Conservation (phyloP, 2,329 filamentous ascomycete genomes). For the Penicillium freii region DNA sequence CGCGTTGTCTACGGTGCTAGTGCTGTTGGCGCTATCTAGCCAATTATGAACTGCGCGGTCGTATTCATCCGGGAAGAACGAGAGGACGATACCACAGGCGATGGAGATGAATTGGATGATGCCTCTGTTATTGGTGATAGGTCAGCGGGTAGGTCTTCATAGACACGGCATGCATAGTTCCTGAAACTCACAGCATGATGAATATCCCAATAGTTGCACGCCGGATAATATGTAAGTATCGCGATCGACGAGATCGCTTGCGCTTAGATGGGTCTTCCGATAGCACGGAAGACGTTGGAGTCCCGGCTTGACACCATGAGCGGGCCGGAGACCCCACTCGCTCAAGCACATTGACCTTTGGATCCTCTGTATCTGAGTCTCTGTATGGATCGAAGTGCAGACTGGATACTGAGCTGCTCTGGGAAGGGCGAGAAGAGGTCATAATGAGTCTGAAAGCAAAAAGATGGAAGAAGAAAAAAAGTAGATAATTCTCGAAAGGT, state of each 20-base stretch:
- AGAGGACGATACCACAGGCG: constrained; percentile 36
- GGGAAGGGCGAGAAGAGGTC: constrained; percentile 4
- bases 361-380: constrained; percentile 12
- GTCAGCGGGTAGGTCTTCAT: constrained; percentile 2
- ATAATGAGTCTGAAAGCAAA: background rate
- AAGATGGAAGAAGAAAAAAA: background rate
- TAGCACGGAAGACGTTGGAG: constrained; percentile 6
- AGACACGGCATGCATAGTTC: background rate
- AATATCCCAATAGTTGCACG: constrained; percentile 26
- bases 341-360: constrained; percentile 4
- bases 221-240: constrained; percentile 19
- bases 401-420: constrained; percentile 10
- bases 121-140: constrained; percentile 29
- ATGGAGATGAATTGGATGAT: constrained; percentile 43
- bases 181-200: constrained; percentile 36
- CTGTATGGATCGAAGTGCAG: constrained; percentile 17
- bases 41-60: constrained; percentile 41
- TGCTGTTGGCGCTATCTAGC: constrained; percentile 38
- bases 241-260: constrained; percentile 17
- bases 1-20: constrained; percentile 37
- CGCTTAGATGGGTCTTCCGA: constrained; percentile 7
- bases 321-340: constrained; percentile 16
- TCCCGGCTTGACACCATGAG: constrained; percentile 17
- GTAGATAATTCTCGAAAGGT: background rate
- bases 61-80: constrained; percentile 45